Conservation (phyloP, 2,329 filamentous ascomycete species). For the Arthrobotrys conoides region DNA sequence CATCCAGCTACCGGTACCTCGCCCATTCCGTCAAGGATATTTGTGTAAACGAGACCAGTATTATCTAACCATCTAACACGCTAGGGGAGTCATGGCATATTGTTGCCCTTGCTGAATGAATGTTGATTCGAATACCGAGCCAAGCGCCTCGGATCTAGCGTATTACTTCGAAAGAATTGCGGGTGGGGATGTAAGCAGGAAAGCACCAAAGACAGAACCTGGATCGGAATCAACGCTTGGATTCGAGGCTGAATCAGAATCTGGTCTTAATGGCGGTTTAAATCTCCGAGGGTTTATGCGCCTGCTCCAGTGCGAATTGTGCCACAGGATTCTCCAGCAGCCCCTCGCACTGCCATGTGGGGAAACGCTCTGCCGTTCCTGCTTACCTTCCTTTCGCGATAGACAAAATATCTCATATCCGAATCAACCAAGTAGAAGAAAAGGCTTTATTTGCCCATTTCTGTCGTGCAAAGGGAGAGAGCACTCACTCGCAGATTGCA, state of each 20-base stretch:
- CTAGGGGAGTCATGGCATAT: slow-evolving; percentile 22
- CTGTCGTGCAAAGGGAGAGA: slow-evolving; percentile 74
- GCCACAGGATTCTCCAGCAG: slow-evolving; percentile 76
- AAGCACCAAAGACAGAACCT: not conserved
- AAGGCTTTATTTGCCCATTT: slow-evolving; percentile 83
- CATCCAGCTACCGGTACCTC: not conserved
- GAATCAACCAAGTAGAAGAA: slow-evolving; percentile 75
- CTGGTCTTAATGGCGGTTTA: slow-evolving; percentile 69
- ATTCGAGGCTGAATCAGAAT: not conserved
- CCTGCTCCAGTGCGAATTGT: slow-evolving; percentile 82
- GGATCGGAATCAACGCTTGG: not conserved
- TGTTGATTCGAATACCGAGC: slow-evolving; percentile 39
- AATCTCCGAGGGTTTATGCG: slow-evolving; percentile 78
- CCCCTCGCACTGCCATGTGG: slow-evolving; percentile 87
- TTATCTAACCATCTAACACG: not conserved
- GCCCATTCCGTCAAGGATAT: not conserved
- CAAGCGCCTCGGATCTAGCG: slow-evolving; percentile 22
- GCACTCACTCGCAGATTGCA: slow-evolving; percentile 83
- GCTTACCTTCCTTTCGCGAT: slow-evolving; percentile 77
- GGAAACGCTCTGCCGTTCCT: slow-evolving; percentile 80
- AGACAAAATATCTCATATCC: slow-evolving; percentile 84
- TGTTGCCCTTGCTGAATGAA: slow-evolving; percentile 40
- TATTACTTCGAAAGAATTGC: not conserved
- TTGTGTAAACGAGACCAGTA: too few relatives aligned
- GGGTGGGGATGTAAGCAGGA: slow-evolving; percentile 1